Evolutionary conservation across 192 early-diverging fungal species (phyloP), one percentile per base, ranked within the genome.

Genomic region (Backusella mclennaniae): DNA sequence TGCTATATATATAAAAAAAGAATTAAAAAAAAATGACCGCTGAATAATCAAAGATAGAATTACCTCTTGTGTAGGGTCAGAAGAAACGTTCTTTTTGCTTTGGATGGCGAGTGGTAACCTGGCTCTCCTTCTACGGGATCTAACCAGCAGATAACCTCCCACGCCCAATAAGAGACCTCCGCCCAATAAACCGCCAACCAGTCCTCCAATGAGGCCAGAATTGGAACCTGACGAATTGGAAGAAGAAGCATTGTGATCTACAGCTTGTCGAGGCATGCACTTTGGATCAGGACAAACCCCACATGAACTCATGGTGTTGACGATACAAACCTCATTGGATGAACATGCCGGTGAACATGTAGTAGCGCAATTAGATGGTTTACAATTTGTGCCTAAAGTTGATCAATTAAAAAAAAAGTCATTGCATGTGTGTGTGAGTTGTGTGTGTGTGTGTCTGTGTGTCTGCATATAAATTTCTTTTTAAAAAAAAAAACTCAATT

Each of bases 171-270:
- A 31, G 29, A 75, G 52, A 11, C 74, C 77, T 12, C 76, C 44
- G 21, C 78, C 53, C 15, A 79, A 7, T 21, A 75, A 35, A 52
- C 46, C 81, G 6, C 78, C 78, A 0, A 79, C 36, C 17, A 82
- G 26, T 23, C 81, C 81, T 11, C 81, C 81, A n/a, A 82, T 66
- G 11, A 82, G 41, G 0, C 77, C 77, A 15, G 74, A 74, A 66
- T 76, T 73, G 56, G 75, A 49, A 6, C 23, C 66, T 7, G 46
- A 67, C 29, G 71, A 68, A 39, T 42, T 26, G 35, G 35, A 23
- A 3, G 77, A 67, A 31, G 71, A 38, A 11, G 63, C 21, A 6
- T 17, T 21, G 44, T 53, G 23, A 17, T 38, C 29, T 39, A 38
- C 17, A 68, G 31, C 12, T 26, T 19, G 41, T 41, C 17, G 41